These are phyloP conservation scores for Triticum timopheevii DNA, from an alignment of 176 grass and related monocot genomes.

Conservation along the genomic window DNA sequence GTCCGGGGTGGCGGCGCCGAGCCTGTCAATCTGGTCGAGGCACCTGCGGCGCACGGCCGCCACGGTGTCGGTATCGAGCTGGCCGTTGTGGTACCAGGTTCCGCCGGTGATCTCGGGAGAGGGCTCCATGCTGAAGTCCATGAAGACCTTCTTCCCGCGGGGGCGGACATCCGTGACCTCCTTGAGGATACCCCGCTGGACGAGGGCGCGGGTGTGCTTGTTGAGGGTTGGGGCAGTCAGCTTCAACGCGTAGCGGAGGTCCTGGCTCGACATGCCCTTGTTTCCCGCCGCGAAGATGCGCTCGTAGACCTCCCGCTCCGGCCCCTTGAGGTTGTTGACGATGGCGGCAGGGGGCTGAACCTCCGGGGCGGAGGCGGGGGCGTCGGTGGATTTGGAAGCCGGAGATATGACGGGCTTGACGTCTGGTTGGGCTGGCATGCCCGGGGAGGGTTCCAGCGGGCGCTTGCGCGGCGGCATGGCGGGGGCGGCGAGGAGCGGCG, in stretches of 20 bases:
- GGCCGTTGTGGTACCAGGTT: conserved; percentile 59
- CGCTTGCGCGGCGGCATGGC: conserved; percentile 52
- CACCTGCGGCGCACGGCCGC: conserved; percentile 34
- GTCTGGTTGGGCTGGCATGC: neutral
- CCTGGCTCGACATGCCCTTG: conserved; percentile 47
- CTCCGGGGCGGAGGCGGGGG: neutral
- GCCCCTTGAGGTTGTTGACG: neutral
- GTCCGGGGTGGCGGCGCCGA: conserved; percentile 30
- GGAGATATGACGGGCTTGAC: neutral
- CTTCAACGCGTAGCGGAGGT: neutral
- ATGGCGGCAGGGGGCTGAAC: neutral
- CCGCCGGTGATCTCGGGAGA: conserved; percentile 49
- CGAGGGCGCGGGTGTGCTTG: conserved; percentile 13
- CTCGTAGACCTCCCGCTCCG: conserved; percentile 33
- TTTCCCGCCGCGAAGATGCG: conserved; percentile 29
- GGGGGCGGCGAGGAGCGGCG: neutral
- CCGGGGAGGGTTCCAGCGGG: neutral
- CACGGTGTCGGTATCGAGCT: conserved; percentile 46
- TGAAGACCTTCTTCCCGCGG: conserved; percentile 46
- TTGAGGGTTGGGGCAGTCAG: neutral
- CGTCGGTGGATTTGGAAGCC: neutral
- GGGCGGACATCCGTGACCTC: conserved; percentile 43
- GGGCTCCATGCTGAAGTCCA: conserved; percentile 51
- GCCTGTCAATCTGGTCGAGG: conserved; percentile 41
- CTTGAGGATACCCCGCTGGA: conserved; percentile 31